Evolutionary conservation across 75 land plant species (phyloP).

Genomic region (Larix kaempferi): DNA sequence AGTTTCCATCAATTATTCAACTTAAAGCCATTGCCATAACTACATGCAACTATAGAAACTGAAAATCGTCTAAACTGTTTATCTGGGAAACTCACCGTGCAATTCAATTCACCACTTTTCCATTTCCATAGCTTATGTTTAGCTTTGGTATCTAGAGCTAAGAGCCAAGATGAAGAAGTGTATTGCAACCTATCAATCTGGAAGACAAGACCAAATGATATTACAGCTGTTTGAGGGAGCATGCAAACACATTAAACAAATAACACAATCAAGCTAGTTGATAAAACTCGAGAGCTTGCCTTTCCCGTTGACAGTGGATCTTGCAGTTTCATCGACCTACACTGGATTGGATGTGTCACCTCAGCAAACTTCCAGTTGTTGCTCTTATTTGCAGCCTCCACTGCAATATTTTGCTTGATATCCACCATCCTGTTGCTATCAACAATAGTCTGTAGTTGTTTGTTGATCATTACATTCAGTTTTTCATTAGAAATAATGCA

Average conservation of each 20-base stretch:
- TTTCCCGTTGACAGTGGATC: neutral
- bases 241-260: neutral
- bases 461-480: neutral
- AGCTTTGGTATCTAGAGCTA: constrained; percentile 1
- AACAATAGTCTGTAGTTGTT: neutral
- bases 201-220: neutral
- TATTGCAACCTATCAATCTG: neutral
- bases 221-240: neutral
- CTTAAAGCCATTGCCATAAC: neutral
- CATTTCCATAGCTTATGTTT: neutral
- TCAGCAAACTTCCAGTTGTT: neutral
- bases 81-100: neutral
- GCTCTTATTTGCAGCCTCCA: neutral
- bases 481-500: neutral
- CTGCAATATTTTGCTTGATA: neutral
- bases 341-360: neutral
- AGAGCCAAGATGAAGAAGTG: neutral
- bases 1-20: neutral
- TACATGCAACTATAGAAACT: neutral
- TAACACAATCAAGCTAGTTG: too few relatives aligned
- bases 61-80: neutral
- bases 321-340: neutral
- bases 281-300: neutral
- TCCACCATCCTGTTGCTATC: neutral
- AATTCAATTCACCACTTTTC: too few relatives aligned